Conservation (phyloP, 345 rosid species). For the Citrus reticulata region DNA sequence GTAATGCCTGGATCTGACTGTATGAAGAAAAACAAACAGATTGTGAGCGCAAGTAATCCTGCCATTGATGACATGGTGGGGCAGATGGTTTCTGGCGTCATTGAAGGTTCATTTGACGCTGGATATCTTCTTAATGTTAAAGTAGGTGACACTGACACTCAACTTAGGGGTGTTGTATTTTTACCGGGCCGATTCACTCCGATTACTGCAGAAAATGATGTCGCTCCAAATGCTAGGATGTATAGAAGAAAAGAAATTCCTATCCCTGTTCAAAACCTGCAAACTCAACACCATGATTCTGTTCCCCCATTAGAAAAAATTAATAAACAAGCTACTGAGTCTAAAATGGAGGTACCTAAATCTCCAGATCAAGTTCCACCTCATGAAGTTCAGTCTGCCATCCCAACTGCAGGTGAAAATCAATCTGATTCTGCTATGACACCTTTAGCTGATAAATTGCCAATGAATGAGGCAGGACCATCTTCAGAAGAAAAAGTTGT, state of each 20-base stretch:
- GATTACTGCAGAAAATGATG: slow-evolving; percentile 52
- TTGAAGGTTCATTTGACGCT: slow-evolving; percentile 61
- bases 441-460: slow-evolving; percentile 26
- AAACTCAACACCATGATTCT: slow-evolving; percentile 7
- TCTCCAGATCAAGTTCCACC: slow-evolving; percentile 20
- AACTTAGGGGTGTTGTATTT: slow-evolving; percentile 59
- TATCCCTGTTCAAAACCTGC: slow-evolving; percentile 31
- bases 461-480: slow-evolving; percentile 19
- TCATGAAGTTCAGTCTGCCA: slow-evolving; percentile 19
- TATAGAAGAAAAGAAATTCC: slow-evolving; percentile 35
- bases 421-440: slow-evolving; percentile 24
- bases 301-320: slow-evolving; percentile 20
- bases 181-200: slow-evolving; percentile 41
- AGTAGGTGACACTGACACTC: slow-evolving; percentile 43
- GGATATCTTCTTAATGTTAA: slow-evolving; percentile 62
- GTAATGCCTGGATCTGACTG: slow-evolving; percentile 21
- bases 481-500: slow-evolving; percentile 16
- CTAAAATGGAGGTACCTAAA: slow-evolving; percentile 15
- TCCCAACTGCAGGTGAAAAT: slow-evolving; percentile 21
- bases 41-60: slow-evolving; percentile 10
- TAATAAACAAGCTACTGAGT: slow-evolving; percentile 30
- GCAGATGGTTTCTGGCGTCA: slow-evolving; percentile 49
- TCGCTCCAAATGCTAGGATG: slow-evolving; percentile 67
- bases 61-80: slow-evolving; percentile 43
- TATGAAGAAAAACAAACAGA: slow-evolving; percentile 24